Evolutionary conservation across 441 rosid genomes (phyloP), one percentile per base, ranked within the genome.

Genomic region (Aleurites moluccanus): DNA sequence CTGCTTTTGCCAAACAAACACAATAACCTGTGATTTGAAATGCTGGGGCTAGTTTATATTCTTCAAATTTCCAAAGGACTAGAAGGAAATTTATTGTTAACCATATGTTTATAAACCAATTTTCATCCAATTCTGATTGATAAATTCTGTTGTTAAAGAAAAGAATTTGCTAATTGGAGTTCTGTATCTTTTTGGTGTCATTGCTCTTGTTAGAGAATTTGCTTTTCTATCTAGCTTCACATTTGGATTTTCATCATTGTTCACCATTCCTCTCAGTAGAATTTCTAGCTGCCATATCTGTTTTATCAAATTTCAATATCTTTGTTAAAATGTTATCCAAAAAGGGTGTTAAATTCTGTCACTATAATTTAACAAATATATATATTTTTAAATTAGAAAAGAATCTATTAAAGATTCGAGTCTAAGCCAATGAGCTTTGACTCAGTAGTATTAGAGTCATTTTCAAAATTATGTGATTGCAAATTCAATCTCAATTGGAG

Each of bases 211-310:
- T n/a, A 95, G 85, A 40, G 82, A 73, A 8, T 82, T 76, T 21
- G 88, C 74, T 76, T 69, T 84, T 69, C 67, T 78, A 14, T 50
- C n/a, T 55, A 79, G 28, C 52, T 81, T 83, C 5, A 15, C 55
- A 28, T 79, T 78, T 2, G 80, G 68, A 6, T 78, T 77, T 0
- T 77, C 83, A 47, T 88, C 88, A 21, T 77, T 73, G 73, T 80
- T 80, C 74, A 88, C 96, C 96, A 92, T 88, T 73, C 88, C 97
- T 42, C 92, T 88, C 20, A 96, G 82, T 27, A 96, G 84, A 65
- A 83, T 78, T 72, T 96, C 98, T 14, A 94, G 80, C 80, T 94
- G 98, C 97, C 97, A 92, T 82, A 94, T 88, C 98, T 93, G 88
- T 27, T 74, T 10, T 47, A 56, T 21, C 53, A 14, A 44, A 50